Evolutionary conservation across 257 asterid genomes (phyloP), one percentile per base, ranked within the genome.

Genomic region (Haberlea rhodopensis): DNA sequence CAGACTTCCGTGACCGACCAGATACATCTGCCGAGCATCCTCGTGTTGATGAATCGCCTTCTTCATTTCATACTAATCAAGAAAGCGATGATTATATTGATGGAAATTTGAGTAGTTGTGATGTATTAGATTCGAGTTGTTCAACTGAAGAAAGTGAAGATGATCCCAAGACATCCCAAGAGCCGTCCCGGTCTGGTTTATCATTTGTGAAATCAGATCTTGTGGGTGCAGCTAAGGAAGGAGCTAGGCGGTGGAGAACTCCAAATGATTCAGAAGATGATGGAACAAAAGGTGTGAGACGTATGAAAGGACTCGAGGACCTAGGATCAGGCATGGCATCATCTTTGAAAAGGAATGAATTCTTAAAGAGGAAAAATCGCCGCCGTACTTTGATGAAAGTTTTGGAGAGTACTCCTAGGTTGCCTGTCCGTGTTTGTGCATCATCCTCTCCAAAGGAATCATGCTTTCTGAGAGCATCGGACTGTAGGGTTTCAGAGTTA

Each of bases 261-360:
- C n/a, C n/a, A n/a, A n/a, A n/a, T n/a, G n/a, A n/a, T n/a, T n/a
- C 94, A 5, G 97, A 88, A 70, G 96, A 92, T 32, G 91, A 85
- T 76, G 96, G 82, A 64, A 61, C 73, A 9, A 84, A 80, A 63
- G 85, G 87, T 40, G 76, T 72, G 26, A 84, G 78, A 66, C 90
- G 89, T 2, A 91, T 80, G 91, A 75, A 72, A 74, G 95, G 96
- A 62, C 89, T 91, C 19, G 78, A 76, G 67, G 95, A 91, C 76
- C 57, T 86, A 19, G 95, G 90, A 23, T 68, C 79, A 81, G 82
- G 78, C 8, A 77, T 70, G 6, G 63, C 74, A 43, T 64, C 86
- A 40, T 70, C 88, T 7, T 61, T 63, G 53, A 88, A 82, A 65
- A 80, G 85, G 74, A 88, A 82, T 10, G 95, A 86, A 37, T 73